A percentile compares a stretch with the other conserved stretches of the same genome.
Conservation (phyloP, 139 green algal species). For the Haematococcus lacustris region DNA sequence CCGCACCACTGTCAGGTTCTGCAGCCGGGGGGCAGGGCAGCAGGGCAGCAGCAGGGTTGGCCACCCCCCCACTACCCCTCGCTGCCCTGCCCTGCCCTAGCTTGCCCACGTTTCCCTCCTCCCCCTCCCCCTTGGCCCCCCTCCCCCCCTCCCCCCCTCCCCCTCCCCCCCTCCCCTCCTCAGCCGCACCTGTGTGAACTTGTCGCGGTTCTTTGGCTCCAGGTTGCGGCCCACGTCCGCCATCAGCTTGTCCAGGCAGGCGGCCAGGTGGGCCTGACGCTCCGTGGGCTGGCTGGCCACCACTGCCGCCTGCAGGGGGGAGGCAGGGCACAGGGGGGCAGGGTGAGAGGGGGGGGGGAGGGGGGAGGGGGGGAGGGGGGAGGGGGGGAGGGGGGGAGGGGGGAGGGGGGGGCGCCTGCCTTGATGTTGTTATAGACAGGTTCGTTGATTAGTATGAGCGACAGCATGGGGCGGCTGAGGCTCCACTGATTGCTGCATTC, state of each 20-base stretch:
- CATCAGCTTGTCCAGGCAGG: slow-evolving; percentile 93
- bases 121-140: no score
- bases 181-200: slow-evolving; percentile 99
- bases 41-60: background rate
- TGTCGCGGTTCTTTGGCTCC: slow-evolving; percentile 94
- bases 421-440: slow-evolving; percentile 65
- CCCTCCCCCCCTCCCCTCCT: slow-evolving; percentile 13
- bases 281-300: slow-evolving; percentile 59
- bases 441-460: slow-evolving; percentile 92
- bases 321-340: no score
- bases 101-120: background rate
- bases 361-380: no score
- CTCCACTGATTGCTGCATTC: slow-evolving; percentile 97
- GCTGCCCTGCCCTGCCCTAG: background rate
- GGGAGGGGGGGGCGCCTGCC: no score
- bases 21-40: slow-evolving; percentile 16
- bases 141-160: no score
- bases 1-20: slow-evolving; percentile 87
- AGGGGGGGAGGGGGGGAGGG: no score
- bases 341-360: no score
- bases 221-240: slow-evolving; percentile 75
- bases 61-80: no score
- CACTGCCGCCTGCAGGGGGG: slow-evolving; percentile 40
- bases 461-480: slow-evolving; percentile 90
- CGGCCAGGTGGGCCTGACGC: slow-evolving; percentile 48